These are phyloP conservation scores for Malassezia cuniculi DNA, from an alignment of 1,284 basidiomycete genomes.

Conservation along the genomic window DNA sequence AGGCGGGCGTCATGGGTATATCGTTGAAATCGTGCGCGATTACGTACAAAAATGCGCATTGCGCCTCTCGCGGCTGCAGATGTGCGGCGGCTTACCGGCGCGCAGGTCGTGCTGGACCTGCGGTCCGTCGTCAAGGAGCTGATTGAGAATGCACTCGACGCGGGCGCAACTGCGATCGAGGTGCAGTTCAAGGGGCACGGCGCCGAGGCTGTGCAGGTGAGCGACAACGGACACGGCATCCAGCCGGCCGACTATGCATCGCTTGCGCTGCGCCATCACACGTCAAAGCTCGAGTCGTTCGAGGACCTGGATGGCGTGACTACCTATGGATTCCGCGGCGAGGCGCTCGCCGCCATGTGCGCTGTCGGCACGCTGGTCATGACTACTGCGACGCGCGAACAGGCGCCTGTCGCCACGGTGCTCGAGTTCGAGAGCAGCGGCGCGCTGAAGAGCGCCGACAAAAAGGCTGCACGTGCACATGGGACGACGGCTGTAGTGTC, in stretches of 20 bases:
- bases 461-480: constrained; percentile 58
- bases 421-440: constrained; percentile 28
- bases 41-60: constrained; percentile 16
- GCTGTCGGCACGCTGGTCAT: constrained; percentile 56
- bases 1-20: too few relatives aligned
- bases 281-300: constrained; percentile 73
- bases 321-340: constrained; percentile 91
- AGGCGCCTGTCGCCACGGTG: constrained; percentile 38
- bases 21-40: too few relatives aligned
- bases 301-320: constrained; percentile 60
- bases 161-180: constrained; percentile 74
- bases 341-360: constrained; percentile 84
- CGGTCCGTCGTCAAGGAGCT: constrained; percentile 88
- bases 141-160: constrained; percentile 89
- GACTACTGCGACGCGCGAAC: constrained; percentile 29
- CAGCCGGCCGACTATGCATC: constrained; percentile 60
- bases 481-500: constrained; percentile 73
- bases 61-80: constrained; percentile 23
- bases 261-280: constrained; percentile 80
- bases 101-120: constrained; percentile 86
- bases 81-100: constrained; percentile 57
- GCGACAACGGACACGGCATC: constrained; percentile 86
- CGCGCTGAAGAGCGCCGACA: constrained; percentile 22
- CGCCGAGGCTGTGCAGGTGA: constrained; percentile 68
- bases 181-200: constrained; percentile 83